Base-by-base conservation (phyloP, 768 basidiomycete genomes). In the Sarcodon aspratus region DNA sequence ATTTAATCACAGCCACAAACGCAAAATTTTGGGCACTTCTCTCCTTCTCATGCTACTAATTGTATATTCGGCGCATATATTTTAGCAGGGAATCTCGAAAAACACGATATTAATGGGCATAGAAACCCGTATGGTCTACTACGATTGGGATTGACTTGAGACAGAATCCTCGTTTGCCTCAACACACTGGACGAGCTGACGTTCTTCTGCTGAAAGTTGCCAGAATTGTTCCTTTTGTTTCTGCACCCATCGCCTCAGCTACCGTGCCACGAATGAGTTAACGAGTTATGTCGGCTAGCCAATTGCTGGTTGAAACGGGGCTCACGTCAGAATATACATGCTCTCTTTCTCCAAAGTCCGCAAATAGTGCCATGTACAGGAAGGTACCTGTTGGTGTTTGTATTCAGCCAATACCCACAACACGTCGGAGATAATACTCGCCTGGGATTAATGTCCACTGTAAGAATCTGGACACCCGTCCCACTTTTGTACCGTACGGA, bases 271-370 rank as follows among this genome's bases (percentile, higher is more conserved):
- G 21, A 27, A 27, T 27, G 21, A 27, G 21, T 27, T 5, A 5
- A 27, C 21, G 3, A 27, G 21, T 27, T 27, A 27, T 5, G 21
- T 27, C 21, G 21, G 21, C 21, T 27, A 27, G 21, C 21, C 2
- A 27, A 27, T 27, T 27, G 21, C 21, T 27, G 21, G 21, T 27
- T 27, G 21, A 27, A 27, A 27, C 2, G 17, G 15, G 43, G 69
- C 78, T 59, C 53, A 83, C 82, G 18, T 79, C 77, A 61, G 72
- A 74, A 61, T 82, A 85, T 27, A 83, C 78, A 59, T 85, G 82
- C 18, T 85, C 82, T 44, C 69, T 66, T n/a, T 81, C 77, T 3
- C 82, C 82, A 61, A 76, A 85, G 59, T 85, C 80, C 46, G 76
- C 73, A 49, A 79, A 61, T 59, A 85, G 80, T 17, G 80, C 66